Percentiles rank a stretch among this genome's conserved stretches.
Conservation (phyloP, 768 basidiomycete species). For the Leccinum subgranulosum region DNA sequence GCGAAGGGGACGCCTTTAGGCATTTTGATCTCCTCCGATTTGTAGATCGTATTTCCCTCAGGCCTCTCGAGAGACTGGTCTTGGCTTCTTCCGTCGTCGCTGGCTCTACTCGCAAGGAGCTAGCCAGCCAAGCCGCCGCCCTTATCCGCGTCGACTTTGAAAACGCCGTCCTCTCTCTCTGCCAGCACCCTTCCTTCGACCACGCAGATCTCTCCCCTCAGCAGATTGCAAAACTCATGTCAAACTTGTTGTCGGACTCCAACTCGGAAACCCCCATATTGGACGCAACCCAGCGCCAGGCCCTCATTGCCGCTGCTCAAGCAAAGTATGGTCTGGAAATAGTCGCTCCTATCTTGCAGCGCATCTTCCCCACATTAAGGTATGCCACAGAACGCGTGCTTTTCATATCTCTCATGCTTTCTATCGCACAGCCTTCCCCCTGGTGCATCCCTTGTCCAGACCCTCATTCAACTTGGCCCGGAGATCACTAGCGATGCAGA, state of each 20-base stretch:
- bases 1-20: constrained; percentile 79
- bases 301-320: constrained; percentile 70
- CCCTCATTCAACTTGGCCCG: constrained; percentile 71
- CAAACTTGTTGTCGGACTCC: constrained; percentile 72
- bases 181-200: constrained; percentile 80
- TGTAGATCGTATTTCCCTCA: constrained; percentile 75
- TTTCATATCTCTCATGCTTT: constrained; percentile 12
- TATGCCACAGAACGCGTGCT: constrained; percentile 32
- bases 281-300: constrained; percentile 71
- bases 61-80: constrained; percentile 76
- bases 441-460: constrained; percentile 69
- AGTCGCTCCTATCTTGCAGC: constrained; percentile 68
- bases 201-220: constrained; percentile 71
- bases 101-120: constrained; percentile 56
- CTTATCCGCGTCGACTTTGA: constrained; percentile 79
- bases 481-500: constrained; percentile 78
- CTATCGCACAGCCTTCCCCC: constrained; percentile 51
- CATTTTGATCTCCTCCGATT: constrained; percentile 83
- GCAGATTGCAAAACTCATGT: constrained; percentile 76
- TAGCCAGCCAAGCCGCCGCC: constrained; percentile 54
- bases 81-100: constrained; percentile 73
- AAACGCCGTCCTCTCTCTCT: constrained; percentile 69
- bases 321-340: constrained; percentile 79
- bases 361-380: constrained; percentile 74
- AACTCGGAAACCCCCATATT: constrained; percentile 68